These are phyloP conservation scores for Kalmanozyma brasiliensis DNA, from an alignment of 1,284 basidiomycete species.

Conservation along the genomic window DNA sequence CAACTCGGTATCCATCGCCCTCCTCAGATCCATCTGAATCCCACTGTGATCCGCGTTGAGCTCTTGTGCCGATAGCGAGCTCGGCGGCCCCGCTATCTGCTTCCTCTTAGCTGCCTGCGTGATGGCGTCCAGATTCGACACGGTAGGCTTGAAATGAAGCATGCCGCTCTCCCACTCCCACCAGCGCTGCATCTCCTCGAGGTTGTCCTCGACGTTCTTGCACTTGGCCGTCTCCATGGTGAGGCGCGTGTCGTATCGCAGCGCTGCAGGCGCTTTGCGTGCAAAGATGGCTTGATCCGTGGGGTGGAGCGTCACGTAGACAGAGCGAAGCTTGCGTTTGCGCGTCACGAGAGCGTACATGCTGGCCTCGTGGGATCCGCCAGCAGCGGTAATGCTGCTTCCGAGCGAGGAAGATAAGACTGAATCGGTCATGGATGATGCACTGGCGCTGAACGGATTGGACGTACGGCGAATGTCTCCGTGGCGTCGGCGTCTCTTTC, in stretches of 20 bases:
- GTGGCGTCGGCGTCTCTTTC: constrained; percentile 39
- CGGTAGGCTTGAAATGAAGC: constrained; percentile 49
- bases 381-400: constrained; percentile 17
- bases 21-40: constrained; percentile 37
- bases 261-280: constrained; percentile 34
- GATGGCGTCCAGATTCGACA: constrained; percentile 44
- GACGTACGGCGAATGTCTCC: constrained; percentile 38
- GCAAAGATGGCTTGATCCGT: constrained; percentile 52
- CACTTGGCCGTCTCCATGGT: constrained; percentile 48
- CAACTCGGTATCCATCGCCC: constrained; percentile 45
- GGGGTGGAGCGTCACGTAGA: constrained; percentile 46
- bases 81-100: constrained; percentile 27
- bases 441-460: constrained; percentile 32
- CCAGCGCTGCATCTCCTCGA: constrained; percentile 50
- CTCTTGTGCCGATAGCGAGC: constrained; percentile 37
- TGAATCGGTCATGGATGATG: constrained; percentile 30
- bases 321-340: constrained; percentile 46
- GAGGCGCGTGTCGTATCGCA: constrained; percentile 39
- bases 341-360: constrained; percentile 42
- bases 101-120: constrained; percentile 33
- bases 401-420: constrained; percentile 32
- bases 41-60: constrained; percentile 47
- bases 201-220: constrained; percentile 41
- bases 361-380: constrained; percentile 36
- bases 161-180: constrained; percentile 51